These are phyloP conservation scores for Neltuma alba DNA, from an alignment of 306 rosid genomes.

Conservation along the genomic window DNA sequence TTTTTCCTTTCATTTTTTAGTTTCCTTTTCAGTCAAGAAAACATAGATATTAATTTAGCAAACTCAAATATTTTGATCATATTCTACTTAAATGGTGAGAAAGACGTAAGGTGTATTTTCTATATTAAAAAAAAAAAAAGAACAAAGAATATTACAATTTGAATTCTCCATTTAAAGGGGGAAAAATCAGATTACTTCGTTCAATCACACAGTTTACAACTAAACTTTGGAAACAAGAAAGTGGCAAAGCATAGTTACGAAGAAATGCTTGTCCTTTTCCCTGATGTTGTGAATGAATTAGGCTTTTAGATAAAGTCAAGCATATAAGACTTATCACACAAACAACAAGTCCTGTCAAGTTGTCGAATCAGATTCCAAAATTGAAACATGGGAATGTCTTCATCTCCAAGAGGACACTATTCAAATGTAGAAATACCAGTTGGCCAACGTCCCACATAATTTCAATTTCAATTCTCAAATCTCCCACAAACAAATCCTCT, in stretches of 20 bases:
- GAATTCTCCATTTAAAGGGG: background rate
- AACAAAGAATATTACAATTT: no score
- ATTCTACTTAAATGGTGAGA: no score
- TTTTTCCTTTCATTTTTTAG: background rate
- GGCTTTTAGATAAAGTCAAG: constrained; percentile 40
- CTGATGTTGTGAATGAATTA: background rate
- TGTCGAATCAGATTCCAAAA: constrained; percentile 51
- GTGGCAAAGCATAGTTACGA: background rate
- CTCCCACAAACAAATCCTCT: constrained; percentile 23
- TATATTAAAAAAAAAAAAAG: no score
- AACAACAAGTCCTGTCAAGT: background rate
- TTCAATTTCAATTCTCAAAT: constrained; percentile 35
- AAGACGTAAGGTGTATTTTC: no score
- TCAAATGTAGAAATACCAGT: constrained; percentile 10
- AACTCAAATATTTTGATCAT: no score
- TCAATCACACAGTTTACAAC: background rate
- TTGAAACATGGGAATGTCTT: constrained; percentile 23
- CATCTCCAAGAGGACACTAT: no score
- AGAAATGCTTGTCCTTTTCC: constrained; percentile 5
- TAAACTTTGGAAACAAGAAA: background rate
- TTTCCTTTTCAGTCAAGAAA: background rate
- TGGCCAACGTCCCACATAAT: constrained; percentile 11
- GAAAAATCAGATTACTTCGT: background rate
- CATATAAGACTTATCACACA: constrained; percentile 25
- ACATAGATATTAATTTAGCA: no score